These are phyloP conservation scores for Solanum aculeatissimum DNA, from an alignment of 305 asterid genomes.

Conservation along the genomic window DNA sequence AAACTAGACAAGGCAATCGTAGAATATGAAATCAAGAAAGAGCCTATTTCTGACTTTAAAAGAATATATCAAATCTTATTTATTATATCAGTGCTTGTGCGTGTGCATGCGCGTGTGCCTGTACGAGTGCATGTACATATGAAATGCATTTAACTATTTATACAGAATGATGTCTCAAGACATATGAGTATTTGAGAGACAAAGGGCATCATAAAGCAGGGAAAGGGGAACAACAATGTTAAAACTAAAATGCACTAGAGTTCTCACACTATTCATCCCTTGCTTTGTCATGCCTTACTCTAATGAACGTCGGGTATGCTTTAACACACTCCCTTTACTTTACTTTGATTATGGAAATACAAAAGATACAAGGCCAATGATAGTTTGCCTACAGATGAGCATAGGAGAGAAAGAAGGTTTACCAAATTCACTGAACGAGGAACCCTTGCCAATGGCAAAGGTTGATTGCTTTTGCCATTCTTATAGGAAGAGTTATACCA, in stretches of 20 bases:
- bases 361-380: neutral
- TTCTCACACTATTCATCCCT: neutral
- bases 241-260: neutral
- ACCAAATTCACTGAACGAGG: conserved; percentile 94
- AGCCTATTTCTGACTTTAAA: neutral
- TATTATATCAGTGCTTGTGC: neutral
- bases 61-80: neutral
- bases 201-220: neutral
- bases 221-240: neutral
- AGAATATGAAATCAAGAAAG: neutral
- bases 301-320: neutral
- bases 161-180: neutral
- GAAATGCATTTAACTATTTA: neutral
- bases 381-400: neutral
- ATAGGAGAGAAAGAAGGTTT: conserved; percentile 12
- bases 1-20: neutral
- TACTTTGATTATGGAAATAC: neutral
- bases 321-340: neutral
- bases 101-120: neutral
- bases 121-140: neutral
- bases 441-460: conserved; percentile 65
- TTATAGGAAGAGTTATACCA: conserved; percentile 91
- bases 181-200: neutral
- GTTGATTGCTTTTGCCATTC: conserved; percentile 45
- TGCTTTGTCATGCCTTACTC: neutral